Conservation (phyloP, 2,329 filamentous ascomycete genomes). For the Knufia fluminis region DNA sequence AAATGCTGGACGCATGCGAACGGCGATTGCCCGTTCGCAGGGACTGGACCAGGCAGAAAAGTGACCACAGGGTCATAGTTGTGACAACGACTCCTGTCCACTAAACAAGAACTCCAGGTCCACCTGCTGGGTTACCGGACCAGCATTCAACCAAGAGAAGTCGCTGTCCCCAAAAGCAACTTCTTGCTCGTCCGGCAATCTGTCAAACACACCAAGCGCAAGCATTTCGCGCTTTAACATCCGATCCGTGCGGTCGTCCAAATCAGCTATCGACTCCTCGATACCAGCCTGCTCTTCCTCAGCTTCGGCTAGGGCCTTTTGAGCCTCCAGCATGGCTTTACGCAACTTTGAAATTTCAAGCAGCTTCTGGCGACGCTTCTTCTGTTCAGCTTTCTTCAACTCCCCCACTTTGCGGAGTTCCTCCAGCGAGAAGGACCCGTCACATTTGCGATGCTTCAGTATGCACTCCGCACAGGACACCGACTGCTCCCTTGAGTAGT, state of each 20-base stretch:
- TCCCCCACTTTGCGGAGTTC: slow-evolving; percentile 3
- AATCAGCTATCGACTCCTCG: background rate
- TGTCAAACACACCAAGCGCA: background rate
- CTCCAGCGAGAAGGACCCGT: slow-evolving; percentile 4
- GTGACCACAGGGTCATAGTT: too few species aligned
- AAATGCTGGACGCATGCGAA: too few species aligned
- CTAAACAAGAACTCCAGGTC: too few species aligned
- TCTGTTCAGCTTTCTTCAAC: slow-evolving; percentile 1
- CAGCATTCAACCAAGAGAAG: background rate
- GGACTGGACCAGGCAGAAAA: too few species aligned
- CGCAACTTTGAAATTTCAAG: background rate
- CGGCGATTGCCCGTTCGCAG: too few species aligned
- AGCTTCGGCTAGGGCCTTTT: background rate
- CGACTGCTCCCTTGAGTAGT: slow-evolving; percentile 2
- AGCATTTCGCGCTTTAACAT: slow-evolving; percentile 7
- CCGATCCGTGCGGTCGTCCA: background rate
- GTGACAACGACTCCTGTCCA: too few species aligned
- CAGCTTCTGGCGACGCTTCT: slow-evolving; percentile 1
- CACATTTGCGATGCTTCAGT: background rate
- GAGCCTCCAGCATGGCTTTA: background rate
- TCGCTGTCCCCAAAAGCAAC: background rate
- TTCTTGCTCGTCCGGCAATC: background rate
- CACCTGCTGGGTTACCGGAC: background rate
- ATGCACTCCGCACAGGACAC: background rate
- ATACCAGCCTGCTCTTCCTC: background rate